phyloP scores from a whole-genome alignment of 1,284 basidiomycete species.

The Tranzscheliella williamsii region DNA sequence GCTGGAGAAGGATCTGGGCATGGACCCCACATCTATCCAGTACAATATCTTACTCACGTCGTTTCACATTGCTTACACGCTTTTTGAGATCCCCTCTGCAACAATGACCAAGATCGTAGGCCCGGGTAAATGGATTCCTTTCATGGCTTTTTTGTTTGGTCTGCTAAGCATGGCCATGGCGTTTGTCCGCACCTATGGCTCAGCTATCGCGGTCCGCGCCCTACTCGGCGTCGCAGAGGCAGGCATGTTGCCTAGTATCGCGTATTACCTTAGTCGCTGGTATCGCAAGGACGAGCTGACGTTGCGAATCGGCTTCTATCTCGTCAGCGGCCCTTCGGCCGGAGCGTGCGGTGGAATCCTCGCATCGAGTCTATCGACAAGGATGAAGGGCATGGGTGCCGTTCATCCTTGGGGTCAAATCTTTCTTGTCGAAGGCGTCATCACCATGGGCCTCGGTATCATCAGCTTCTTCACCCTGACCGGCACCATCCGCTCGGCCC shows the following conservation, averaged over 20 bases:
- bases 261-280: constrained; percentile 59
- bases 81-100: constrained; percentile 67
- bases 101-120: constrained; percentile 65
- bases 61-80: constrained; percentile 39
- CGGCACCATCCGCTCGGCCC: constrained; percentile 57
- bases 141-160: constrained; percentile 45
- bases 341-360: constrained; percentile 59
- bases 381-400: constrained; percentile 22
- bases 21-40: constrained; percentile 38
- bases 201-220: constrained; percentile 59
- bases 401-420: constrained; percentile 58
- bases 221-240: constrained; percentile 61
- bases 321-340: constrained; percentile 40
- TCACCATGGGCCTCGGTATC: constrained; percentile 59
- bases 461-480: constrained; percentile 58
- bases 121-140: constrained; percentile 60
- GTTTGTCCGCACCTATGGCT: constrained; percentile 57
- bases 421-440: constrained; percentile 61
- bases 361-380: constrained; percentile 40
- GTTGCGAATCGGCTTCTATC: constrained; percentile 58
- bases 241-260: constrained; percentile 54
- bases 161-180: constrained; percentile 41
- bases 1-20: constrained; percentile 42
- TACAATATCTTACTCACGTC: constrained; percentile 50
- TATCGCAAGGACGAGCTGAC: constrained; percentile 59